A percentile compares a stretch with the other conserved stretches of the same genome.
phyloP scores from a whole-genome alignment of 192 early-diverging fungal species.

The Coemansia sp. region DNA sequence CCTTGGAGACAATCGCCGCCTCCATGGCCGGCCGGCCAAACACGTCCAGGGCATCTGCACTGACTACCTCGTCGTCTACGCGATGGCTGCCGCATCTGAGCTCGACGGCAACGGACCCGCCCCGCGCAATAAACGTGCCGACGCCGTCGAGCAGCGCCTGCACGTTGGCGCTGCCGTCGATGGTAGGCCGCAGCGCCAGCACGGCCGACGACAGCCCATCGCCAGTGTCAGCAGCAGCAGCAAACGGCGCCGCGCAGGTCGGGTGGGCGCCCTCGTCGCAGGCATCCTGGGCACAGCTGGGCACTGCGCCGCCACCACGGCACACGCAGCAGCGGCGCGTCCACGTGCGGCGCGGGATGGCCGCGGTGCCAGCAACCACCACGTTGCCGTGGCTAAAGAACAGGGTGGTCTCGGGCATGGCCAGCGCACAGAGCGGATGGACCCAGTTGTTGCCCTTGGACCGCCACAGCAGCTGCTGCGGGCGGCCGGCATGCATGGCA shows the following conservation, averaged over 20 bases:
- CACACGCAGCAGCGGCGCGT: conserved; percentile 31
- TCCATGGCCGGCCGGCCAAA: conserved; percentile 13
- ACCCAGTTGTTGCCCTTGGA: conserved; percentile 78
- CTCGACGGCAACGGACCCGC: conserved; percentile 1
- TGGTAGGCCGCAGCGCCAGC: not conserved
- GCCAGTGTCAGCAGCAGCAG: not conserved
- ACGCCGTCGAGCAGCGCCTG: not conserved
- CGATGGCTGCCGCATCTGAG: conserved; percentile 21
- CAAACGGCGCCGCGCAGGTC: conserved; percentile 15
- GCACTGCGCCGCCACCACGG: conserved; percentile 18
- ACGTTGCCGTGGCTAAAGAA: conserved; percentile 28
- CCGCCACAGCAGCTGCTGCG: conserved; percentile 57
- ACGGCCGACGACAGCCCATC: not conserved
- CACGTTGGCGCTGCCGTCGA: not conserved
- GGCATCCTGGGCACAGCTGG: conserved; percentile 8
- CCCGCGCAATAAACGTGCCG: not conserved
- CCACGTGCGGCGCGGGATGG: conserved; percentile 32
- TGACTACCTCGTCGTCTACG: too few relatives aligned
- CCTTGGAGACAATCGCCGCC: conserved; percentile 26
- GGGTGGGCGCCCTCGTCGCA: conserved; percentile 34
- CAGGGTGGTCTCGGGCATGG: conserved; percentile 57
- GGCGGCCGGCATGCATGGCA: not conserved
- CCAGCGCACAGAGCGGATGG: conserved; percentile 66
- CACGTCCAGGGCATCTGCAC: too few relatives aligned
- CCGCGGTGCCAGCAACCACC: conserved; percentile 21